Base-by-base conservation (phyloP, 352 stramenopile genomes). In the Aphanomyces cochlioides region DNA sequence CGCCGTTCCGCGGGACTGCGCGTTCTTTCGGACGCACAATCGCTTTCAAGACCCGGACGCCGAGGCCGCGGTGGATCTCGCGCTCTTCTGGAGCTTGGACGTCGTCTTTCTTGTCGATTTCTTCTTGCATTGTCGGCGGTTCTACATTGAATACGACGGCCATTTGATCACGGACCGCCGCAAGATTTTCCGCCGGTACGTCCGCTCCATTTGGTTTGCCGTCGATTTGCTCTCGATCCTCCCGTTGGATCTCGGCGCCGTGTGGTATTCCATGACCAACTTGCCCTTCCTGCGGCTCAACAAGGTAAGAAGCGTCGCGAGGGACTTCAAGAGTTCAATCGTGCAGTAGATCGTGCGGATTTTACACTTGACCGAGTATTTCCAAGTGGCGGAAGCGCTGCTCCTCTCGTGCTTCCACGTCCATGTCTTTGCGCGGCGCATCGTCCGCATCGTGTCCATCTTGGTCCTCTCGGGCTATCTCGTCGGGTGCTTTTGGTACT, bases 401-500 rank as follows among this genome's bases (percentile, higher is more conserved):
- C 47, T 70, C 13, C 54, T 70, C 13, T 61, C 64, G 12, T n/a
- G 64, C 17, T 61, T 70, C 40, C 64, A 70, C 64, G 53, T 70
- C 17, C 64, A 70, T 43, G 64, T 70, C 13, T 70, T 70, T 70
- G 36, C 64, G 2, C 45, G 64, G 13, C 64, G 64, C 40, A 70
- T 70, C 39, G n/a, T 70, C 21, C 64, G 64, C 1, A 70, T 70
- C 28, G 12, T 70, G 7, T 70, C 64, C 4, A 70, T 70, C 3
- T 56, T 70, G 17, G 34, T 70, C 13, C 40, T 70, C 13, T 70
- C 64, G 19, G 64, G 64, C 28, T 70, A 70, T 50, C n/a, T 70
- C 47, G 64, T 70, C 37, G 64, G 64, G 5, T 70, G 64, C 21
- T 70, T 70, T 47, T 70, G 64, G 64, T 70, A 70, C 54, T 70